Evolutionary conservation across 1,284 basidiomycete species (phyloP), one percentile per base, ranked within the genome.

Genomic region (Irpex rosettiformis): DNA sequence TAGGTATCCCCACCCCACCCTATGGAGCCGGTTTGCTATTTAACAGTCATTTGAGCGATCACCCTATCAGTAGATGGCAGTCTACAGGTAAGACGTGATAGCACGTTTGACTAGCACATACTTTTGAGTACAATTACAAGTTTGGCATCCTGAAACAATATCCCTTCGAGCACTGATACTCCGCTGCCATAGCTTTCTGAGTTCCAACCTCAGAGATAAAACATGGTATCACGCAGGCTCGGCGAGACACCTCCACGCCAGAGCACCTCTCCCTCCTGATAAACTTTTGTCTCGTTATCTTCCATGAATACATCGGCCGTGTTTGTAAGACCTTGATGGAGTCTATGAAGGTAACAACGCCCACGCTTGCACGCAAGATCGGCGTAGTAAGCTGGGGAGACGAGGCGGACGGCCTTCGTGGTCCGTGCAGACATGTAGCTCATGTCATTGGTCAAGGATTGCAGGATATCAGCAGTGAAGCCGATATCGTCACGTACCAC

Each of bases 351-450:
- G 66, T 89, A 91, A 66, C 76, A 85, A 30, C 89, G 72, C 0
- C 85, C 89, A 8, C 88, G 76, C 70, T 91, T 87, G 69, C 88
- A 91, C 1, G 88, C 89, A 52, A 91, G 72, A 70, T 91, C 88
- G n/a, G 88, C 86, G 63, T 89, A 89, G 67, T 90, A 90, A 0
- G 88, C 89, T 0, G 89, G 80, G 0, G 89, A 89, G 6, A 89
- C 78, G 24, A 91, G 73, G 66, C 87, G 89, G 54, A 92, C 89
- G 0, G 87, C 85, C 68, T 87, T 87, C 4, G 89, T 91, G 1
- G 90, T 88, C 3, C 89, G 80, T 6, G 84, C 87, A 64, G 88
- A 92, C 8, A 88, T 73, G 63, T 91, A 89, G 64, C 83, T 84
- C 11, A 77, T 70, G 49, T 81, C 75, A 65, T 92, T 79, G 0